Conservation (phyloP, 2,329 filamentous ascomycete species). For the Exophiala calicioides region DNA sequence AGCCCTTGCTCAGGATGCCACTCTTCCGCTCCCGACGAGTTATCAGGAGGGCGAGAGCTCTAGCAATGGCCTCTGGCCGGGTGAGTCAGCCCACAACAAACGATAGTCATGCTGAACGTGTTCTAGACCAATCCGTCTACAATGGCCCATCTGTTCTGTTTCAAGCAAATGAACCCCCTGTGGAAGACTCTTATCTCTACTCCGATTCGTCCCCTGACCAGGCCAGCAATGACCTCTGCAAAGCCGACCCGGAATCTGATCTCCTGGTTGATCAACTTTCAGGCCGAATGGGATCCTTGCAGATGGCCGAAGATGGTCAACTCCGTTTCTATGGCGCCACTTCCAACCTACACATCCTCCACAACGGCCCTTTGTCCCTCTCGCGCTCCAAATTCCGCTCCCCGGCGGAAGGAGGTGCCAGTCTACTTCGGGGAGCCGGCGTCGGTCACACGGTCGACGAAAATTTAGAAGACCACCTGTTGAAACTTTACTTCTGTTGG, state of each 20-base stretch:
- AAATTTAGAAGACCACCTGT: slow-evolving; percentile 28
- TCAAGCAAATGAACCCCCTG: background rate
- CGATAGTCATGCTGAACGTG: background rate
- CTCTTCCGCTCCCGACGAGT: too few relatives aligned
- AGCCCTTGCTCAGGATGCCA: slow-evolving; percentile 12
- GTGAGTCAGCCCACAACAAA: too few relatives aligned
- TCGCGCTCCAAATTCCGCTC: slow-evolving; percentile 24
- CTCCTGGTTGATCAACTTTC: slow-evolving; percentile 19
- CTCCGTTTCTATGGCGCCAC: slow-evolving; percentile 29
- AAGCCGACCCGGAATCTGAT: slow-evolving; percentile 8
- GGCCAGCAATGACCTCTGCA: background rate
- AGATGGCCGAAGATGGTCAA: slow-evolving; percentile 29
- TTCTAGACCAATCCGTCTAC: background rate
- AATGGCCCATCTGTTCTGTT: background rate
- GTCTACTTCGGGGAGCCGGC: slow-evolving; percentile 17
- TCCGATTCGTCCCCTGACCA: slow-evolving; percentile 10
- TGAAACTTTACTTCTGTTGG: slow-evolving; percentile 30
- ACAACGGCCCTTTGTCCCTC: slow-evolving; percentile 24
- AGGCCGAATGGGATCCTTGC: slow-evolving; percentile 26
- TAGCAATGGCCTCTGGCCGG: too few relatives aligned
- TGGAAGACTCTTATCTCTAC: slow-evolving; percentile 5
- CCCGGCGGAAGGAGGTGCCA: slow-evolving; percentile 10
- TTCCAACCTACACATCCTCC: slow-evolving; percentile 28
- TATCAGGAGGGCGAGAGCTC: slow-evolving; percentile 3
- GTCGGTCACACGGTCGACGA: slow-evolving; percentile 24